Base-by-base conservation (phyloP, 163 green algal genomes). In the Chlamydomonas reinhardtii region DNA sequence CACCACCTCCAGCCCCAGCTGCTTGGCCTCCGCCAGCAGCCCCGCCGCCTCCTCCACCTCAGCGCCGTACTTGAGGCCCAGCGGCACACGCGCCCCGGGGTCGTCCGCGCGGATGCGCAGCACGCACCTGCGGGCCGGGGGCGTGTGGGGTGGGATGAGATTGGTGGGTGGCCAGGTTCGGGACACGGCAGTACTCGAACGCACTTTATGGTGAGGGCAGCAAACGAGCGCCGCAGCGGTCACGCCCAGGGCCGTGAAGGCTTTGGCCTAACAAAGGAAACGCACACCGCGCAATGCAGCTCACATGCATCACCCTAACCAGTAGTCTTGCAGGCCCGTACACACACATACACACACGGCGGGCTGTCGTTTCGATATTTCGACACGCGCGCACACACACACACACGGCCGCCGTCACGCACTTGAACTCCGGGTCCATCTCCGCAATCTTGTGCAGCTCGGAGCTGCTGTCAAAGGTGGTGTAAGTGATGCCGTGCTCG, bases 61-160 rank as follows among this genome's bases (percentile, higher is more conserved):
- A 19, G 97, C 93, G 3, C 95, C 96, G 88, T 99, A 99, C 94
- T 99, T 99, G 84, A 98, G 96, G 65, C 98, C 97, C 77, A 99
- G 94, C 65, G 93, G 94, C 88, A 97, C 98, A 34, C 95, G 90
- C 0, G 97, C 97, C 17, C 93, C 91, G 3, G 94, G 95, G 92
- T 99, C 97, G 82, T 99, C 96, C 48, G 90, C 91, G 29, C 98
- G 74, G 71, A 93, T 91, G 34, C 90, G 86, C 69, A 93, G 86
- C 68, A 93, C 90, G 24, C 24, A 98, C 91, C 92, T 98, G 59
- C 11, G 24, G 2, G 59, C 39, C 39, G 59, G 0, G 20, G 59
- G 59, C 2, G 59, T 19, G 59, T 22, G 17, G 20, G 59, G 59
- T 12, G 59, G 25, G 59, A 66, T 29, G 59, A n/a, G 20, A 66